Percentiles rank a stretch among this genome's conserved stretches.
Conservation (phyloP, 208 protist species). For the Borovskyia barvae region DNA sequence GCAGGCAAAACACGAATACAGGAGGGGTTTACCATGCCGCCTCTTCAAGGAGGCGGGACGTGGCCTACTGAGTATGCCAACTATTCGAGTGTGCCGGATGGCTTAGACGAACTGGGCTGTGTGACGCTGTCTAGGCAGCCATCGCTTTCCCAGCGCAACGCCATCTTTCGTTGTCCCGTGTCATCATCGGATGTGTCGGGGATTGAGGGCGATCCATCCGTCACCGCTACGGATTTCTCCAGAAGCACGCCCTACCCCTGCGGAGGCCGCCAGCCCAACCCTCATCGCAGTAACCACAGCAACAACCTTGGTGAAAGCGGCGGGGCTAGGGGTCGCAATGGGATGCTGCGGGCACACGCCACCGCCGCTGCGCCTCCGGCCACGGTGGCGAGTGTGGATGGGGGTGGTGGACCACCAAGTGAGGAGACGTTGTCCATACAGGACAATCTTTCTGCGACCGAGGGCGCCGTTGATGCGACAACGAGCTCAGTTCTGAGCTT, state of each 20-base stretch:
- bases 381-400: neutral
- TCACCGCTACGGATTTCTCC: too few relatives aligned
- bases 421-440: neutral
- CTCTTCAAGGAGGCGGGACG: too few relatives aligned
- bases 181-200: neutral
- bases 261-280: conserved; percentile 2
- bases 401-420: too few relatives aligned
- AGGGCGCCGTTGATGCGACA: neutral
- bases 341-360: neutral
- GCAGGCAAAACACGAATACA: too few relatives aligned
- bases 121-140: too few relatives aligned
- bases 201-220: too few relatives aligned
- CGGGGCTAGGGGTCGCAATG: neutral
- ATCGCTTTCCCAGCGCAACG: neutral
- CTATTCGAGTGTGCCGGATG: neutral
- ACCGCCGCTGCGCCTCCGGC: neutral
- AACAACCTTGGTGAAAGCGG: conserved; percentile 9
- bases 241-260: too few relatives aligned
- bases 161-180: neutral
- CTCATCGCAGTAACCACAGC: conserved; percentile 1
- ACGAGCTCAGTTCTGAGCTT: conserved; percentile 16
- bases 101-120: neutral
- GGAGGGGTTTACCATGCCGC: too few relatives aligned
- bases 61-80: too few relatives aligned
- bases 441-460: neutral